These are phyloP conservation scores for Coprinopsis strossmayeri DNA, from an alignment of 768 basidiomycete genomes.

Conservation along the genomic window DNA sequence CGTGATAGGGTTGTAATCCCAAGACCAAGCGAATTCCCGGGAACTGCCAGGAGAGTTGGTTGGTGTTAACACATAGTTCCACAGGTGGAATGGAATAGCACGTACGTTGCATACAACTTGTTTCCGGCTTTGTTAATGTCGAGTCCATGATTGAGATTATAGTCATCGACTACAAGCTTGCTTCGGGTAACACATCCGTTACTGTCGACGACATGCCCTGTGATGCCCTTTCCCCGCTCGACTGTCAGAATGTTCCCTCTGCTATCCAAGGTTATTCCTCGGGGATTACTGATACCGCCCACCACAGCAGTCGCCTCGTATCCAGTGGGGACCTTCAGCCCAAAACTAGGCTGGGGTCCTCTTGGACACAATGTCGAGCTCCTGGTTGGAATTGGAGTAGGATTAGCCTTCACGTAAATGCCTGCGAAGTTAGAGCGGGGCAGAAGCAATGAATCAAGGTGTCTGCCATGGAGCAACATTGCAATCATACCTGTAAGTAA, in stretches of 20 bases:
- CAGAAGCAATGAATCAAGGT: background rate
- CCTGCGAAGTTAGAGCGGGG: constrained; percentile 2
- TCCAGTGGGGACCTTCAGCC: constrained; percentile 6
- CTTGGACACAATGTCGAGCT: constrained; percentile 3
- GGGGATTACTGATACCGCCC: constrained; percentile 8
- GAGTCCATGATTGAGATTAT: constrained; percentile 10
- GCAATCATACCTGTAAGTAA: background rate
- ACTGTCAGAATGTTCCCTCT: constrained; percentile 10
- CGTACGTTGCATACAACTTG: constrained; percentile 10
- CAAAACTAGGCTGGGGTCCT: constrained; percentile 1
- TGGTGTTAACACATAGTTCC: background rate
- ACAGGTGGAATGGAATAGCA: background rate
- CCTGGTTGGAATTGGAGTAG: background rate
- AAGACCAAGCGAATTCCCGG: constrained; percentile 10
- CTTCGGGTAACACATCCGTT: constrained; percentile 10
- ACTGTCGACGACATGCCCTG: constrained; percentile 7
- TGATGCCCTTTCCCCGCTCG: constrained; percentile 10
- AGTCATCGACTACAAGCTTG: constrained; percentile 9
- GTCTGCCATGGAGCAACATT: background rate
- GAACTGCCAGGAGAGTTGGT: background rate
- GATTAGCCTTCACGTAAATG: constrained; percentile 1
- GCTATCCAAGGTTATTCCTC: constrained; percentile 8
- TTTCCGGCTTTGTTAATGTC: constrained; percentile 6
- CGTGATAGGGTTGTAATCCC: constrained; percentile 10
- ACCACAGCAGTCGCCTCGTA: constrained; percentile 7